phyloP scores from a whole-genome alignment of 768 basidiomycete species.

The Podaxis sp. region DNA sequence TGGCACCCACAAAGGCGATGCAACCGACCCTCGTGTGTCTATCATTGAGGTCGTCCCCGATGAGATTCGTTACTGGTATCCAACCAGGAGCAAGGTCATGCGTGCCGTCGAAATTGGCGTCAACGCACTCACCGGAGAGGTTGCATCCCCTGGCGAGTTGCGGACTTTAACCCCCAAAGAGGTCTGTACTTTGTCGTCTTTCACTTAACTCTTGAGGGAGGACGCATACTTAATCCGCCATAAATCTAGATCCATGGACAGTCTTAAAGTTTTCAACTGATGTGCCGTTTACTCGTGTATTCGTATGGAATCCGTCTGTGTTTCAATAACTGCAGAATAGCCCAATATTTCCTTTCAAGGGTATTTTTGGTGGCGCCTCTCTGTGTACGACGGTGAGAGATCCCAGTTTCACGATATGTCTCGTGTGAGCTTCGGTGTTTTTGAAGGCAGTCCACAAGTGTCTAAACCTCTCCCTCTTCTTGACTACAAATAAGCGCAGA shows the following conservation, averaged over 20 bases:
- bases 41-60: constrained; percentile 78
- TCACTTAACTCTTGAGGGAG: no score
- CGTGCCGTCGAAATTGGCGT: constrained; percentile 61
- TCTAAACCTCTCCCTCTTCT: not conserved
- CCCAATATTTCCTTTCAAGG: not conserved
- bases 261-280: not conserved
- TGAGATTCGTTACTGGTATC: constrained; percentile 81
- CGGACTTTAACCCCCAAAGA: constrained; percentile 72
- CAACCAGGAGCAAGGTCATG: constrained; percentile 57
- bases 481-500: not conserved
- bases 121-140: constrained; percentile 59
- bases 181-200: constrained; percentile 40
- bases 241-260: not conserved
- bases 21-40: constrained; percentile 74
- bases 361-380: not conserved
- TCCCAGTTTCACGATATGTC: not conserved
- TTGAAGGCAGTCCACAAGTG: not conserved
- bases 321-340: not conserved
- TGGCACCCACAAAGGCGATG: constrained; percentile 80
- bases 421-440: not conserved
- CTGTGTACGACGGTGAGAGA: not conserved
- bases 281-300: not conserved
- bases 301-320: not conserved
- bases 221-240: not conserved
- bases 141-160: constrained; percentile 72